Evolutionary conservation across 352 stramenopile species (phyloP), one percentile per base, ranked within the genome.

Genomic region (Aphanomyces cochlioides): DNA sequence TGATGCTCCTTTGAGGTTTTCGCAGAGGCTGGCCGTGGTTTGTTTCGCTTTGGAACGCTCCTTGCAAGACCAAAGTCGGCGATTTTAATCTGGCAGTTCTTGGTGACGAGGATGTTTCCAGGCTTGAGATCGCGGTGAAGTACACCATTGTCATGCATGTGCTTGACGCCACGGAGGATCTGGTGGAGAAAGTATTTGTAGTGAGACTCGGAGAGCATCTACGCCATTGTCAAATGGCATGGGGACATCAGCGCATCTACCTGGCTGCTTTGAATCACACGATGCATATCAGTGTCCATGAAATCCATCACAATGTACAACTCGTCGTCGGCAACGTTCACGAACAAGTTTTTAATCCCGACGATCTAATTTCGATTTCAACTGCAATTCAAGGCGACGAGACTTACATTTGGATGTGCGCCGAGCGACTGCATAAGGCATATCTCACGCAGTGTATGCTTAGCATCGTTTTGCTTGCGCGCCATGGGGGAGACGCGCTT

Each of bases 291-390:
- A 3, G 87, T 97, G 75, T 98, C 93, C 81, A 98, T 93, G 67
- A 97, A 85, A 54, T 98, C 90, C 92, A 98, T 98, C 5, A 97
- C 77, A 50, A 98, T 96, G 74, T 98, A 98, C n/a, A 98, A 77
- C 73, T 97, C 93, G 60, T 98, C 92, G 60, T 96, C 83, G 40
- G 83, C 82, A 7, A 97, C 76, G 69, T 97, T 97, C 4, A 87
- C 81, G 5, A 79, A 89, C 15, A 95, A 70, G 59, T 93, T 90
- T 71, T 93, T 81, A 43, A 95, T 79, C 0, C 78, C 83, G 21
- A 96, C 84, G 56, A 98, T 79, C 85, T 97, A 61, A 34, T 59
- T 40, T 19, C 15, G 38, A 61, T 48, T 3, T 37, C 3, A 28
- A 17, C 13, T 19, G 5, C 4, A 19, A 37, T 8, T 5, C 17